These are phyloP conservation scores for Aquilaria sinensis DNA, from an alignment of 345 rosid genomes.

Conservation along the genomic window DNA sequence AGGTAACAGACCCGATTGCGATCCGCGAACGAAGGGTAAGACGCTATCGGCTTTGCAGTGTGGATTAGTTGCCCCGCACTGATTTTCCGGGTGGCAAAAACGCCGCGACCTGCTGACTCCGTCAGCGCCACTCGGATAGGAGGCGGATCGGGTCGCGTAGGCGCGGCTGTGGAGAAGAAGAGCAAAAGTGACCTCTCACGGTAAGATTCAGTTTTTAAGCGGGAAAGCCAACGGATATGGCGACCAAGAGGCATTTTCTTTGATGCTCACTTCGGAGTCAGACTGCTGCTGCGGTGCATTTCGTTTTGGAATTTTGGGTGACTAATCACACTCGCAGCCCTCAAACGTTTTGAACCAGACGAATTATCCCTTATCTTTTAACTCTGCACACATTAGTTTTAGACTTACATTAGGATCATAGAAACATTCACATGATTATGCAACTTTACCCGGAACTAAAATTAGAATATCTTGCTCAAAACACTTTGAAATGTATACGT, in stretches of 20 bases:
- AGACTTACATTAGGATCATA: too few species aligned
- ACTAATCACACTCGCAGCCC: too few species aligned
- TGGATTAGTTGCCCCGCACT: slow-evolving; percentile 73
- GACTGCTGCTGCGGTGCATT: too few species aligned
- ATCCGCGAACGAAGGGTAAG: slow-evolving; percentile 48
- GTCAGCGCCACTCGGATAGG: slow-evolving; percentile 68
- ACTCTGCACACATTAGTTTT: too few species aligned
- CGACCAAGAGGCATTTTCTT: slow-evolving; percentile 16
- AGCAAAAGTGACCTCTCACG: slow-evolving; percentile 4
- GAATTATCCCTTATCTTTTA: too few species aligned
- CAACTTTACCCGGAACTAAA: too few species aligned
- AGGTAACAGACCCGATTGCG: slow-evolving; percentile 49
- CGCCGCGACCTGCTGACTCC: slow-evolving; percentile 77
- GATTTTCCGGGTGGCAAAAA: slow-evolving; percentile 70
- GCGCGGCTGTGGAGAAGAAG: slow-evolving; percentile 19
- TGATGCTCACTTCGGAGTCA: slow-evolving; percentile 4
- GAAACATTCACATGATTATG: too few species aligned
- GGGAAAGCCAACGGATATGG: slow-evolving; percentile 38
- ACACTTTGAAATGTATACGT: too few species aligned
- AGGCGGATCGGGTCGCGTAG: slow-evolving; percentile 37
- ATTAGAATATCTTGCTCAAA: too few species aligned
- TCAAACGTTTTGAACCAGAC: too few species aligned
- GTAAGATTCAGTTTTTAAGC: slow-evolving; percentile 16
- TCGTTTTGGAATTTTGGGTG: too few species aligned
- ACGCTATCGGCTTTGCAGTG: slow-evolving; percentile 59